Percentiles rank a stretch among this genome's conserved stretches.
Conservation (phyloP, 352 stramenopile genomes). For the Globisporangium uncinulatum region DNA sequence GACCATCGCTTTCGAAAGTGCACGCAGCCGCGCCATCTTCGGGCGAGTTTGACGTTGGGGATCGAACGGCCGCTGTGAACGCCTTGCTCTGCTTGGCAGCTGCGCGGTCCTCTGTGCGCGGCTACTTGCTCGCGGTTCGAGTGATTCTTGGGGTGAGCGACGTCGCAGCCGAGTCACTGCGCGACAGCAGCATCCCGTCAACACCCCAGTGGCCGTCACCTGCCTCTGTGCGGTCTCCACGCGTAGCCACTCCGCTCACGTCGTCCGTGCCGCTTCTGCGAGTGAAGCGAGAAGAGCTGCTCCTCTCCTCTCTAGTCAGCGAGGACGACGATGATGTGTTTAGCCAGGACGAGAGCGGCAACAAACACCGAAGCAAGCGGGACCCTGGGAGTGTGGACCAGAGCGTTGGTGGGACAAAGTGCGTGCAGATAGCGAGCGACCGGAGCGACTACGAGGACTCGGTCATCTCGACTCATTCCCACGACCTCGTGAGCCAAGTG, state of each 20-base stretch:
- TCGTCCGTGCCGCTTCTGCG: conserved; percentile 24
- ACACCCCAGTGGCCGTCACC: background rate
- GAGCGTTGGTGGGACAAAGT: conserved; percentile 1
- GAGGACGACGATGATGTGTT: background rate
- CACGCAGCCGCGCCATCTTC: conserved; percentile 15
- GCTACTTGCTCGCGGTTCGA: conserved; percentile 49
- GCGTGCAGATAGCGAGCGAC: background rate
- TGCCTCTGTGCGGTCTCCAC: conserved; percentile 14
- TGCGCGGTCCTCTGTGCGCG: conserved; percentile 37
- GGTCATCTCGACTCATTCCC: background rate
- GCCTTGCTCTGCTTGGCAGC: conserved; percentile 48
- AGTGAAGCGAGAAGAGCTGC: conserved; percentile 4
- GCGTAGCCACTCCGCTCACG: conserved; percentile 15
- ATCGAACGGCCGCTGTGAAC: conserved; percentile 48
- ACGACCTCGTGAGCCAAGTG: conserved; percentile 16
- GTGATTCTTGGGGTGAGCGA: conserved; percentile 45
- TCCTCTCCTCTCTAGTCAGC: background rate
- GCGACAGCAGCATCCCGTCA: conserved; percentile 17
- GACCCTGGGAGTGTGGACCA: background rate
- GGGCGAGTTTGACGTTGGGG: conserved; percentile 24
- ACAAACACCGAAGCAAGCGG: background rate
- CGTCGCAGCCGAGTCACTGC: conserved; percentile 2
- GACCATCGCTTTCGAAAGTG: conserved; percentile 30
- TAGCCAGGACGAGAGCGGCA: background rate
- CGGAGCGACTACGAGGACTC: background rate